Percentiles rank a stretch among this genome's conserved stretches.
These are phyloP conservation scores for Mycena leptocephala DNA, from an alignment of 768 basidiomycete species.

Conservation along the genomic window DNA sequence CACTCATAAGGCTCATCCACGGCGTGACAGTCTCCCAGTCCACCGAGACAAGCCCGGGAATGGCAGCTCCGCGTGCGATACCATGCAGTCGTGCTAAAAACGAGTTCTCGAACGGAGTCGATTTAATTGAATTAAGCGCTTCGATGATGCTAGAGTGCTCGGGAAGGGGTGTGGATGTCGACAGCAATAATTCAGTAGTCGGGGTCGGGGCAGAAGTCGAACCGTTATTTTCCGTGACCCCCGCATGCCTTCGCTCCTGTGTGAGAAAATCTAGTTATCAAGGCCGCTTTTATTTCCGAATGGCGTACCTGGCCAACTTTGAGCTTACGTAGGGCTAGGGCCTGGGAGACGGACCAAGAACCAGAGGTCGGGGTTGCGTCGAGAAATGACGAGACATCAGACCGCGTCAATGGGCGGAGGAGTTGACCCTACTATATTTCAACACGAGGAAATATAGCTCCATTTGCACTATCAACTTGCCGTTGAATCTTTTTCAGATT, in stretches of 20 bases:
- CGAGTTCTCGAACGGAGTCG: conserved; percentile 77
- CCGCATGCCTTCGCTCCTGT: conserved; percentile 54
- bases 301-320: conserved; percentile 59
- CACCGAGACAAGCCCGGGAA: conserved; percentile 64
- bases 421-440: conserved; percentile 46
- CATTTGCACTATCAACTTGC: conserved; percentile 35
- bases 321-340: conserved; percentile 61
- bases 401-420: conserved; percentile 60
- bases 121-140: conserved; percentile 69
- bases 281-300: background rate
- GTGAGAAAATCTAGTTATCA: conserved; percentile 3
- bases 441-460: conserved; percentile 9
- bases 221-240: conserved; percentile 38
- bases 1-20: conserved; percentile 85
- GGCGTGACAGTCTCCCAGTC: conserved; percentile 84
- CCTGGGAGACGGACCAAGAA: conserved; percentile 46
- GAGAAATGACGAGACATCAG: conserved; percentile 57
- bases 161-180: conserved; percentile 42
- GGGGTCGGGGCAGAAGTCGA: conserved; percentile 34
- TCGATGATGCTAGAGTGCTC: conserved; percentile 57
- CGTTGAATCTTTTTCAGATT: conserved; percentile 36
- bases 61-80: conserved; percentile 44
- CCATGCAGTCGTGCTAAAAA: conserved; percentile 79
- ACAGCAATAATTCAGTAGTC: conserved; percentile 54
- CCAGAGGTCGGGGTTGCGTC: conserved; percentile 37